Evolutionary conservation across 1,284 basidiomycete genomes (phyloP).

Genomic region (Heliocybe sulcata): DNA sequence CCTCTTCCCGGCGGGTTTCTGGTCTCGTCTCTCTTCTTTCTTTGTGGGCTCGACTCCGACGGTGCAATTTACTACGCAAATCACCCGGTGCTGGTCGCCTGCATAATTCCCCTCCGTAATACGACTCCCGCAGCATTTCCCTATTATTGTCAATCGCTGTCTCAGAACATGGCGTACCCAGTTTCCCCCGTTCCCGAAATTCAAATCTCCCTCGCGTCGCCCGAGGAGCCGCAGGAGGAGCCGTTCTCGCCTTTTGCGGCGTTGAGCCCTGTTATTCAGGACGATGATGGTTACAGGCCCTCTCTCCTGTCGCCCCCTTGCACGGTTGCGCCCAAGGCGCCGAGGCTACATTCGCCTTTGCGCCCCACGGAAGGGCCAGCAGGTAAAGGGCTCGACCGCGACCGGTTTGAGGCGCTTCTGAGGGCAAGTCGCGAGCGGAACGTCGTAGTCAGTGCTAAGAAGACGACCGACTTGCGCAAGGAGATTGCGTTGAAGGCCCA

Average conservation of each 20-base stretch:
- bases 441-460: conserved; percentile 35
- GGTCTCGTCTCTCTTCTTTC: conserved; percentile 1
- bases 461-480: conserved; percentile 54
- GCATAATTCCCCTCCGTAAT: not conserved
- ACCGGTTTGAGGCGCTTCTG: conserved; percentile 57
- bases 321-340: conserved; percentile 27
- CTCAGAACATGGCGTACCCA: conserved; percentile 34
- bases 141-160: not conserved
- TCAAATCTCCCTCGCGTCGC: conserved; percentile 57
- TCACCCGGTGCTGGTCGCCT: conserved; percentile 1
- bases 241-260: conserved; percentile 52
- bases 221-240: conserved; percentile 39
- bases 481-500: conserved; percentile 69
- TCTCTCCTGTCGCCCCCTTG: conserved; percentile 54
- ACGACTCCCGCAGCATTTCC: conserved; percentile 3
- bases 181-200: conserved; percentile 52
- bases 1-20: not conserved
- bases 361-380: conserved; percentile 30
- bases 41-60: not conserved
- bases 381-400: conserved; percentile 50
- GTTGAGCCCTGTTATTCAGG: conserved; percentile 18
- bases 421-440: conserved; percentile 49
- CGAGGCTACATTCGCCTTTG: conserved; percentile 43
- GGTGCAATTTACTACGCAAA: not conserved
- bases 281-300: conserved; percentile 47